These are phyloP conservation scores for Ormosia semicastrata DNA, from an alignment of 306 rosid genomes.

Conservation along the genomic window DNA sequence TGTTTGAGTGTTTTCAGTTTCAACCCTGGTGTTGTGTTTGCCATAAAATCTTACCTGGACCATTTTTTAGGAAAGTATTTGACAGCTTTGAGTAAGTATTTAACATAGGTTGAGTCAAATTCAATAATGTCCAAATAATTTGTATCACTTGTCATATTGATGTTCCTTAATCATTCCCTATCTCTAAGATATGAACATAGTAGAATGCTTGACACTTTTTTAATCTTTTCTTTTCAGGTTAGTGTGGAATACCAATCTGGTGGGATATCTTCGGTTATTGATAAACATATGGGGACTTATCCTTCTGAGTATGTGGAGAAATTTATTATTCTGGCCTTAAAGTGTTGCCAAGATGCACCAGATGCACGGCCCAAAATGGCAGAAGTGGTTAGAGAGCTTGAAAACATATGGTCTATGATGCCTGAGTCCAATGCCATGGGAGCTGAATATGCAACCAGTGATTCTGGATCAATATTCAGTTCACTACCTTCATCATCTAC, in stretches of 20 bases:
- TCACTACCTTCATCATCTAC: slow-evolving; percentile 64
- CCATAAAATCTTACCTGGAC: no score
- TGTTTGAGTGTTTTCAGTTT: no score
- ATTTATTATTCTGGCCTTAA: slow-evolving; percentile 59
- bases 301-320: slow-evolving; percentile 57
- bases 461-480: slow-evolving; percentile 40
- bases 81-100: no score
- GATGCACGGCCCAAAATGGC: slow-evolving; percentile 78
- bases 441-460: slow-evolving; percentile 17
- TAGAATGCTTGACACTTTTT: no score
- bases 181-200: not conserved
- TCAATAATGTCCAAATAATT: not conserved
- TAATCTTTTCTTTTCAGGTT: slow-evolving; percentile 40
- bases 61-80: no score
- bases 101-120: no score
- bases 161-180: not conserved
- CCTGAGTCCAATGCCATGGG: slow-evolving; percentile 44
- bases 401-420: slow-evolving; percentile 58
- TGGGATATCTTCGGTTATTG: slow-evolving; percentile 51
- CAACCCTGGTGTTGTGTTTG: no score
- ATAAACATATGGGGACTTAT: slow-evolving; percentile 67
- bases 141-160: not conserved
- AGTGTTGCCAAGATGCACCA: slow-evolving; percentile 75
- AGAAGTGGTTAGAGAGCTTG: slow-evolving; percentile 81
- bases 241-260: slow-evolving; percentile 58